Evolutionary conservation across 208 protist species (phyloP), one percentile per base, ranked within the genome.

Genomic region (Leishmania tarentolae): DNA sequence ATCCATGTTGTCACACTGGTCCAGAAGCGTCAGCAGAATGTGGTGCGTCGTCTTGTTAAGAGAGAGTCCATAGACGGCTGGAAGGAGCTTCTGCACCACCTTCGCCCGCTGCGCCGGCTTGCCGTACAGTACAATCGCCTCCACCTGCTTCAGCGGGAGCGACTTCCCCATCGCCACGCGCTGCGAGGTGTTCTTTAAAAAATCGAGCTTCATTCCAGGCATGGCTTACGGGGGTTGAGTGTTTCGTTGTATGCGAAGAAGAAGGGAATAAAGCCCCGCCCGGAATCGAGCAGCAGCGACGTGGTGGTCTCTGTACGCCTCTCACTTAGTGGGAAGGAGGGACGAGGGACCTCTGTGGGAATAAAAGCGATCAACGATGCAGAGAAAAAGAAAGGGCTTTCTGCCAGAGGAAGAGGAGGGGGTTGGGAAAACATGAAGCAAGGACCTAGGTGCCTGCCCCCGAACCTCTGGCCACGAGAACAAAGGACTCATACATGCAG

Each of bases 141-240:
- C 95, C 50, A 98, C 92, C 86, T 98, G 95, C 79, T 91, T 88
- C 31, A 96, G 83, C 19, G 95, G 95, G 76, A 98, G 82, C 56
- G 91, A 88, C 82, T 93, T 94, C 37, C 91, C 90, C 50, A 88
- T 95, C 65, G 95, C 95, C 40, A 92, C 53, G 17, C 95, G 91
- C 88, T 98, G 95, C n/a, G 90, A 83, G 44, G 91, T 77, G 86
- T 96, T 98, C 69, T 94, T 94, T 46, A 98, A 81, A 86, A 98
- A 98, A 61, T 98, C 87, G 37, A 98, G 80, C 42, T 89, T 88
- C 92, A 98, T 92, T 19, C 87, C 85, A n/a, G 91, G 91, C 87
- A 90, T 90, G 35, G 17, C 56, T 61, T 2, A 31, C 52, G 82
- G 56, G 21, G 9, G 5, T 11, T 7, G 35, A 63, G n/a, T 19